These are phyloP conservation scores for Stropharia rugosoannulata DNA, from an alignment of 768 basidiomycete species.

Conservation along the genomic window DNA sequence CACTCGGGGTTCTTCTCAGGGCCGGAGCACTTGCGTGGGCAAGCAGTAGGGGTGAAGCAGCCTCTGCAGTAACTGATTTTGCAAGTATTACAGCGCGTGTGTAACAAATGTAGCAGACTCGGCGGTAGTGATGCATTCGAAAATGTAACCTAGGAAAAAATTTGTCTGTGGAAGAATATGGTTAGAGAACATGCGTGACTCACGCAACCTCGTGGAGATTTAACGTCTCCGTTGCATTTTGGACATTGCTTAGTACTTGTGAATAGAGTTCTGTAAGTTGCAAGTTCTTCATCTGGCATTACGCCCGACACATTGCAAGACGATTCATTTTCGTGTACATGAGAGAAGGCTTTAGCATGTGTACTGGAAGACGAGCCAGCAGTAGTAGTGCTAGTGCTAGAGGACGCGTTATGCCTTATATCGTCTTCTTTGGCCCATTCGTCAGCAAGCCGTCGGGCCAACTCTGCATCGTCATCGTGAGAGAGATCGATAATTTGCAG, in stretches of 20 bases:
- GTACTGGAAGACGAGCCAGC: neutral
- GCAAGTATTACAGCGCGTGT: slow-evolving; percentile 43
- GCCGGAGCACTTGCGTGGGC: slow-evolving; percentile 42
- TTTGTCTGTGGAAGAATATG: slow-evolving; percentile 1
- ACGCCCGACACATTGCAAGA: neutral
- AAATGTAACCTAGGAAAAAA: slow-evolving; percentile 25
- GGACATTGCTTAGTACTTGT: slow-evolving; percentile 32
- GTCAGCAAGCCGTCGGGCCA: slow-evolving; percentile 37
- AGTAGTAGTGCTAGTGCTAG: neutral
- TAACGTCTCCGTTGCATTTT: slow-evolving; percentile 33
- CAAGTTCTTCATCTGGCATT: slow-evolving; percentile 30
- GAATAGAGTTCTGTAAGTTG: slow-evolving; percentile 34
- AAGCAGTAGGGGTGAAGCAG: slow-evolving; percentile 40
- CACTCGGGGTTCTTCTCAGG: slow-evolving; percentile 30
- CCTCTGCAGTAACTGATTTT: slow-evolving; percentile 47
- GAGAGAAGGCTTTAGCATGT: neutral
- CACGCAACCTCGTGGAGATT: slow-evolving; percentile 43
- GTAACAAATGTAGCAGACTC: slow-evolving; percentile 34
- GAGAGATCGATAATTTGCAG: slow-evolving; percentile 4
- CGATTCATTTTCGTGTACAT: neutral
- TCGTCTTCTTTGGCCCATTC: slow-evolving; percentile 34
- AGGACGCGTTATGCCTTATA: neutral
- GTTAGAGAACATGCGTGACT: slow-evolving; percentile 16
- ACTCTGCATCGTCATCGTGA: slow-evolving; percentile 33
- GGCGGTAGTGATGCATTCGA: slow-evolving; percentile 24